Conservation (phyloP, 2,329 filamentous ascomycete species). For the Fusarium cicatricum region DNA sequence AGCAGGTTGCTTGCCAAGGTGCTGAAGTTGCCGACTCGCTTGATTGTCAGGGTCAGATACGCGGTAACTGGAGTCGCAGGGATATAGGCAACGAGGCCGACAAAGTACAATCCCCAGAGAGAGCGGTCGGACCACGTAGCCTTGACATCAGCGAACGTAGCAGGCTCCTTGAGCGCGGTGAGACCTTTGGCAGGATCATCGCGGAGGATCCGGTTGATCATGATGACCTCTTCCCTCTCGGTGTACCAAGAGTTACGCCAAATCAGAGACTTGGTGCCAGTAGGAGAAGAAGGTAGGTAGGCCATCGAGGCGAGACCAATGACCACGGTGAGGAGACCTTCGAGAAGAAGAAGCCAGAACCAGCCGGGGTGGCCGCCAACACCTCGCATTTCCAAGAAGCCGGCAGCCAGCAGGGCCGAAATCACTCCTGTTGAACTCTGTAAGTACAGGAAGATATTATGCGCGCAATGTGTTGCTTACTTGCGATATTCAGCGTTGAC, state of each 20-base stretch:
- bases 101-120: constrained; percentile 60
- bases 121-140: constrained; percentile 55
- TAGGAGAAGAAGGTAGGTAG: constrained; percentile 71
- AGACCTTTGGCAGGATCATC: constrained; percentile 64
- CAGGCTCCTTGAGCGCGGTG: constrained; percentile 54
- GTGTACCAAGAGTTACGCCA: constrained; percentile 72
- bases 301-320: constrained; percentile 63
- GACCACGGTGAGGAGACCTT: constrained; percentile 56
- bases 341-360: constrained; percentile 61
- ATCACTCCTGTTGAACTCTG: constrained; percentile 50
- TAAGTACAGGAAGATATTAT: constrained; percentile 42
- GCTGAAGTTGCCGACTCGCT: constrained; percentile 61
- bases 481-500: constrained; percentile 57
- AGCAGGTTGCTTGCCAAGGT: constrained; percentile 70
- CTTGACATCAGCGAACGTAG: constrained; percentile 53
- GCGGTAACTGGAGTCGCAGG: constrained; percentile 56
- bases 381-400: constrained; percentile 60
- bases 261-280: constrained; percentile 68
- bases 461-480: constrained; percentile 34
- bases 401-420: constrained; percentile 57
- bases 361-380: constrained; percentile 58
- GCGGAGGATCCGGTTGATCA: constrained; percentile 68
- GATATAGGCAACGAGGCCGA: constrained; percentile 59
- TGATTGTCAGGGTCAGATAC: constrained; percentile 65
- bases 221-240: constrained; percentile 73